Percentiles rank a stretch among this genome's conserved stretches.
Evolutionary conservation across 345 rosid species (phyloP).

Genomic region (Kernera saxatilis): DNA sequence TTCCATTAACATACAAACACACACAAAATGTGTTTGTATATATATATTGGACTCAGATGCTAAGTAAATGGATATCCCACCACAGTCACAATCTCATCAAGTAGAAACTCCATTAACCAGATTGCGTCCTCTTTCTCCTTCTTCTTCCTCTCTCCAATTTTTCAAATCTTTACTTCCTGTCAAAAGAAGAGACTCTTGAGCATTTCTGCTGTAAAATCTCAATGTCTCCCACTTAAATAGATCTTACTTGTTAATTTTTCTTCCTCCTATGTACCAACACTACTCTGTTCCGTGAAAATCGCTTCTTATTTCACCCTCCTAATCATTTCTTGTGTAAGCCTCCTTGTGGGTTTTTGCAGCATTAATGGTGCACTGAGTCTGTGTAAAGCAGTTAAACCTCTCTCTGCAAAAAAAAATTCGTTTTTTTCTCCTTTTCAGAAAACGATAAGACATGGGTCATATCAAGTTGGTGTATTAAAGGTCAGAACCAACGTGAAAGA

Average conservation of each 20-base stretch:
- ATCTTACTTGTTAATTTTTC: conserved; percentile 3
- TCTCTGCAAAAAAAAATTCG: background rate
- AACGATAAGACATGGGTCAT: conserved; percentile 30
- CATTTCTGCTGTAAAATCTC: conserved; percentile 32
- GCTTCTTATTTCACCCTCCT: conserved; percentile 26
- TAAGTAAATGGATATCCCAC: conserved; percentile 65
- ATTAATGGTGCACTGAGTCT: conserved; percentile 40
- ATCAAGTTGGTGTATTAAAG: conserved; percentile 29
- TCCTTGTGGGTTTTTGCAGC: conserved; percentile 16
- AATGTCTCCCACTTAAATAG: conserved; percentile 66
- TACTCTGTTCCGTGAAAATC: conserved; percentile 7
- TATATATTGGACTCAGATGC: conserved; percentile 37
- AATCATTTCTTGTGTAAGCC: conserved; percentile 24
- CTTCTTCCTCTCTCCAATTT: conserved; percentile 17
- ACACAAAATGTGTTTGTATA: background rate
- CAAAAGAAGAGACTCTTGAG: conserved; percentile 11
- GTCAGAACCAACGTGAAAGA: conserved; percentile 31
- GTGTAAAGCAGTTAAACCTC: conserved; percentile 32
- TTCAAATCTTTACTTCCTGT: conserved; percentile 25
- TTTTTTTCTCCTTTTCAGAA: conserved; percentile 13
- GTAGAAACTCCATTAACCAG: conserved; percentile 39
- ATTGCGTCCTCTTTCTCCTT: conserved; percentile 24
- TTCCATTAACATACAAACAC: conserved; percentile 36
- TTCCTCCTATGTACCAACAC: conserved; percentile 24
- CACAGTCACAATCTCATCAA: conserved; percentile 40